These are phyloP conservation scores for Stevia rebaudiana DNA, from an alignment of 140 eudicot species.

Conservation along the genomic window DNA sequence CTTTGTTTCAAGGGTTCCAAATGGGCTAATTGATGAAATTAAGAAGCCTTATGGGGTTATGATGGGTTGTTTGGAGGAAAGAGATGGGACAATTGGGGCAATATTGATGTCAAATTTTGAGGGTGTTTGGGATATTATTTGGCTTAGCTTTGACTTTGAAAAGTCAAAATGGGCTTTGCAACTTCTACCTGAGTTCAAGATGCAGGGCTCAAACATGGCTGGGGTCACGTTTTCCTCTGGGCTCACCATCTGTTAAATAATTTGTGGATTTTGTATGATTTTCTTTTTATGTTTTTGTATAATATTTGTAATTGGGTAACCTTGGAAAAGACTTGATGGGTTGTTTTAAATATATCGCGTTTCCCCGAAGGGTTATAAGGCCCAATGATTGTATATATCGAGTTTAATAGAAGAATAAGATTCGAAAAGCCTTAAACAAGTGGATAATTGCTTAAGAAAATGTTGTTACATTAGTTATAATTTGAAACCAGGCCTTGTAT, in stretches of 20 bases:
- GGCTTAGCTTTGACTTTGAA: slow-evolving; percentile 43
- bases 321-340: slow-evolving; percentile 5
- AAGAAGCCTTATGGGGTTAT: slow-evolving; percentile 61
- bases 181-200: slow-evolving; percentile 54
- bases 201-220: slow-evolving; percentile 62
- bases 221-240: slow-evolving; percentile 63
- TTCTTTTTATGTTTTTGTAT: slow-evolving; percentile 8
- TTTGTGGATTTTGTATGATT: slow-evolving; percentile 22
- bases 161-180: slow-evolving; percentile 41
- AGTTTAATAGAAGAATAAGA: background rate
- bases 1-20: slow-evolving; percentile 41
- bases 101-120: slow-evolving; percentile 59
- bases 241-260: slow-evolving; percentile 37
- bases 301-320: slow-evolving; percentile 18
- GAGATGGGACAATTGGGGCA: slow-evolving; percentile 37
- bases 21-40: slow-evolving; percentile 33
- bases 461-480: too few relatives aligned
- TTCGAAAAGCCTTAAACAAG: background rate
- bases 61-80: slow-evolving; percentile 59
- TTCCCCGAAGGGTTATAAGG: background rate
- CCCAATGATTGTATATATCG: background rate
- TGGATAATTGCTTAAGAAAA: background rate
- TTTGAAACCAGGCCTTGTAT: too few relatives aligned
- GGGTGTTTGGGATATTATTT: slow-evolving; percentile 57
- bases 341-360: background rate